Evolutionary conservation across 2,329 filamentous ascomycete species (phyloP).

Genomic region (Davidsoniella neocaledoniae): DNA sequence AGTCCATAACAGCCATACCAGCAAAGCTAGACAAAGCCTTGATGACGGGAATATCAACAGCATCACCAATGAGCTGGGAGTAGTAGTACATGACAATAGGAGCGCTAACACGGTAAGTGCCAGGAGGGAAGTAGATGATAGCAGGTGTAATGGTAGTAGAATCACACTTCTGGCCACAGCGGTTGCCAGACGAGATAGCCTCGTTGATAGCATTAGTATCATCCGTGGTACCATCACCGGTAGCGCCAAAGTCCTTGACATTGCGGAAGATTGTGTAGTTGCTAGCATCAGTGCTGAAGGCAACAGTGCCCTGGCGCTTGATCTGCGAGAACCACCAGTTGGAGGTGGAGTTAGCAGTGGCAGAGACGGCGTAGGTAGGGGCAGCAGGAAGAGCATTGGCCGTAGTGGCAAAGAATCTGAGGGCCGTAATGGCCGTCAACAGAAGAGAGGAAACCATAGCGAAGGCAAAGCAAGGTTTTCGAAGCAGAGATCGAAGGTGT

Average conservation of each 20-base stretch:
- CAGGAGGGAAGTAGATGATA: conserved; percentile 79
- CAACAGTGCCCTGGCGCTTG: conserved; percentile 48
- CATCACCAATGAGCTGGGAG: conserved; percentile 81
- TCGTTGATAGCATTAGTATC: conserved; percentile 80
- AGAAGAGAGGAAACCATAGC: conserved; percentile 11
- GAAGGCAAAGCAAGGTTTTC: conserved; percentile 1
- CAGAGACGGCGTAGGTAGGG: neutral
- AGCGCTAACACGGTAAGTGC: conserved; percentile 65
- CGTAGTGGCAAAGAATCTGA: conserved; percentile 9
- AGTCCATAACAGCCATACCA: conserved; percentile 84
- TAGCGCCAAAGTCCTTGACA: conserved; percentile 59
- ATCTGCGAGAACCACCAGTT: conserved; percentile 60
- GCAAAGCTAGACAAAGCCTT: conserved; percentile 55
- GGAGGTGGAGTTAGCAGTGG: conserved; percentile 18
- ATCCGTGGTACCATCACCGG: conserved; percentile 52
- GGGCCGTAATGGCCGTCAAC: conserved; percentile 11
- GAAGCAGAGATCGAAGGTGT: neutral
- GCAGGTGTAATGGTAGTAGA: conserved; percentile 72
- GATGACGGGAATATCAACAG: conserved; percentile 51
- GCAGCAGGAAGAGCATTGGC: conserved; percentile 9
- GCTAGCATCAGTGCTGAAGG: conserved; percentile 31
- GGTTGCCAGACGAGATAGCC: conserved; percentile 59
- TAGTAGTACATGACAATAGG: conserved; percentile 82
- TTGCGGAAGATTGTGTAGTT: conserved; percentile 62
- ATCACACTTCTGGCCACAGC: conserved; percentile 69